A percentile compares a stretch with the other conserved stretches of the same genome.
Conservation (phyloP, 441 rosid species). For the Syzygium syzygioides region DNA sequence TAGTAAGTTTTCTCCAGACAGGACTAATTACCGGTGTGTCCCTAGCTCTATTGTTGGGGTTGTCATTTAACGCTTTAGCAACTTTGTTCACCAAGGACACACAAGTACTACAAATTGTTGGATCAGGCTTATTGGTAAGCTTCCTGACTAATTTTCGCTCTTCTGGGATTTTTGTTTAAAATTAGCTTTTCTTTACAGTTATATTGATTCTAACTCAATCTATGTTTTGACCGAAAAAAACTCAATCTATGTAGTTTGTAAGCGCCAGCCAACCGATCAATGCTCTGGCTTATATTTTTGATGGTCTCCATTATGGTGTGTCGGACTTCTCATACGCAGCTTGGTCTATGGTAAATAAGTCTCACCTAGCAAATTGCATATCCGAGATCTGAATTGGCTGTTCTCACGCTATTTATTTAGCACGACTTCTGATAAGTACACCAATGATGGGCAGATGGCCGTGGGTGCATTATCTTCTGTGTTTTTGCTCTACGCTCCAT, state of each 20-base stretch:
- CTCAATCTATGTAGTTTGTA: constrained; percentile 50
- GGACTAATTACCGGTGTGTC: constrained; percentile 64
- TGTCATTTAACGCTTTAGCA: constrained; percentile 67
- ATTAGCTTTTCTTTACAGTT: not conserved
- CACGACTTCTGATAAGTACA: not conserved
- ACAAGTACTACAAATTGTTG: constrained; percentile 63
- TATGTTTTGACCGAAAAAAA: not conserved
- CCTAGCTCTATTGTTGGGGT: constrained; percentile 64
- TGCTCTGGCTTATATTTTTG: constrained; percentile 88
- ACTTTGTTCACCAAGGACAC: constrained; percentile 81
- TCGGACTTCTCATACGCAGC: constrained; percentile 97
- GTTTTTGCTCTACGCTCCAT: constrained; percentile 25
- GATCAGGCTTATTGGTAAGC: constrained; percentile 74
- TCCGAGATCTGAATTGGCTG: not conserved
- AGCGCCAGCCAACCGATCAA: constrained; percentile 91
- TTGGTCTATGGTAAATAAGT: constrained; percentile 55
- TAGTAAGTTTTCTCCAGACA: constrained; percentile 38
- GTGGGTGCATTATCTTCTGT: constrained; percentile 5
- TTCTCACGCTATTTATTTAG: not conserved
- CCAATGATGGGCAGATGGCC: not conserved
- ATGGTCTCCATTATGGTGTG: constrained; percentile 91
- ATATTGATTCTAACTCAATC: not conserved
- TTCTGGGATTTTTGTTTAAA: not conserved
- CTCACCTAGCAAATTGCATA: not conserved
- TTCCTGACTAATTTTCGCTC: not conserved